Percentiles rank a stretch among this genome's conserved stretches.
Evolutionary conservation across 148 eudicot genomes (phyloP).

Genomic region (Pouteria glomerata): DNA sequence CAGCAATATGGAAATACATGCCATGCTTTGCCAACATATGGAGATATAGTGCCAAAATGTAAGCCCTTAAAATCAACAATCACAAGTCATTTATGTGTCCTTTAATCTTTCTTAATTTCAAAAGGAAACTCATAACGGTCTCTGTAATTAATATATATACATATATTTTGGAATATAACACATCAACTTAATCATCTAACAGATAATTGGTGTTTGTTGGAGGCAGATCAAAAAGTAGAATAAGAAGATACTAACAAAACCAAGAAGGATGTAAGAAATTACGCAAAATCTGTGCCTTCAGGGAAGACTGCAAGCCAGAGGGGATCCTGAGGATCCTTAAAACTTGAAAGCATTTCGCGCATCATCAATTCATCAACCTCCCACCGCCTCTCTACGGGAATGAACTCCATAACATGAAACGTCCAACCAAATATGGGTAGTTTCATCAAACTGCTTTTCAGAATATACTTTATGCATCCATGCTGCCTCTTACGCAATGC

Average conservation of each 20-base stretch:
- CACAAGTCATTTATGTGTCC: background rate
- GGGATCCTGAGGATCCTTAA: constrained; percentile 57
- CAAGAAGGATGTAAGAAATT: constrained; percentile 20
- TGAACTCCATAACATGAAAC: constrained; percentile 79
- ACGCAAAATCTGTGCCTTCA: constrained; percentile 99
- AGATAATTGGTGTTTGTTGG: background rate
- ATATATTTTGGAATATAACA: background rate
- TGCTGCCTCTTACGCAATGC: constrained; percentile 74
- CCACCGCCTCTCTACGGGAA: constrained; percentile 90
- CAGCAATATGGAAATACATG: background rate
- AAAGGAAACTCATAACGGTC: background rate
- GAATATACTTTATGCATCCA: constrained; percentile 75
- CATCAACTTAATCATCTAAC: constrained; percentile 6
- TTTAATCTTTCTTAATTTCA: background rate
- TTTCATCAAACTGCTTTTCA: constrained; percentile 90
- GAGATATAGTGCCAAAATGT: background rate
- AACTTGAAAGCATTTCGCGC: constrained; percentile 69
- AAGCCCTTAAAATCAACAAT: background rate
- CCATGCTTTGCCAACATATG: constrained; percentile 1
- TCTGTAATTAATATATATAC: background rate
- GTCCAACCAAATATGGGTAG: constrained; percentile 92
- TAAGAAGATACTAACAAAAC: background rate
- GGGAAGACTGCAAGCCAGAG: constrained; percentile 97
- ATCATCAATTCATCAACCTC: constrained; percentile 61
- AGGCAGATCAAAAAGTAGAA: background rate